These are phyloP conservation scores for Pisolithus orientalis DNA, from an alignment of 768 basidiomycete species.

Conservation along the genomic window DNA sequence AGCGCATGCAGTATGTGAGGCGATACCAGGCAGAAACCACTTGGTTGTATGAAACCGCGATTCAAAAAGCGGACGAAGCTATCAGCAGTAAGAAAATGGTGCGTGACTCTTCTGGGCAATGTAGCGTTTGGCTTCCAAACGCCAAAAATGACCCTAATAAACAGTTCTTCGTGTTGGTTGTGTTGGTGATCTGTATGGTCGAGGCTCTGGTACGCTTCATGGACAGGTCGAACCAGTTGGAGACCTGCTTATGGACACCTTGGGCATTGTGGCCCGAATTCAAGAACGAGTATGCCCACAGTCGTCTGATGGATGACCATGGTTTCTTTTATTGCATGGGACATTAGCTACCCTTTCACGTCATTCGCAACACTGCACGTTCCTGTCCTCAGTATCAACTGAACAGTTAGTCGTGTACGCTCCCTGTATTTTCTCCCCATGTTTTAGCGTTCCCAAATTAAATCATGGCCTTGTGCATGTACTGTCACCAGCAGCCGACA, in stretches of 20 bases:
- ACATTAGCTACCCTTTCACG: too few species aligned
- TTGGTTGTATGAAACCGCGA: background rate
- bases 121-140: background rate
- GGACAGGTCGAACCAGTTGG: background rate
- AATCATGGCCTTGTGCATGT: too few species aligned
- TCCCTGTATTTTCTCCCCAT: too few species aligned
- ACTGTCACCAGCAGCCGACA: too few species aligned
- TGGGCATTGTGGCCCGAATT: background rate
- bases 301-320: too few species aligned
- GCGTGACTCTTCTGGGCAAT: background rate
- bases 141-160: background rate
- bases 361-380: too few species aligned
- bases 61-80: background rate
- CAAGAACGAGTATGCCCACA: too few species aligned
- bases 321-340: too few species aligned
- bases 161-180: background rate
- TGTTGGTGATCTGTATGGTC: background rate
- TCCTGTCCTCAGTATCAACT: too few species aligned
- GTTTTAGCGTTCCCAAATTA: too few species aligned
- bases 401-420: too few species aligned
- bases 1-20: conserved; percentile 19
- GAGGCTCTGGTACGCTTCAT: background rate
- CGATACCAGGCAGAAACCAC: conserved; percentile 2
- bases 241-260: background rate
- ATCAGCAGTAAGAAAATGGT: background rate